Percentiles rank a stretch among this genome's conserved stretches.
These are phyloP conservation scores for Pulicaria dysenterica DNA, from an alignment of 129 eudicot species.

Conservation along the genomic window DNA sequence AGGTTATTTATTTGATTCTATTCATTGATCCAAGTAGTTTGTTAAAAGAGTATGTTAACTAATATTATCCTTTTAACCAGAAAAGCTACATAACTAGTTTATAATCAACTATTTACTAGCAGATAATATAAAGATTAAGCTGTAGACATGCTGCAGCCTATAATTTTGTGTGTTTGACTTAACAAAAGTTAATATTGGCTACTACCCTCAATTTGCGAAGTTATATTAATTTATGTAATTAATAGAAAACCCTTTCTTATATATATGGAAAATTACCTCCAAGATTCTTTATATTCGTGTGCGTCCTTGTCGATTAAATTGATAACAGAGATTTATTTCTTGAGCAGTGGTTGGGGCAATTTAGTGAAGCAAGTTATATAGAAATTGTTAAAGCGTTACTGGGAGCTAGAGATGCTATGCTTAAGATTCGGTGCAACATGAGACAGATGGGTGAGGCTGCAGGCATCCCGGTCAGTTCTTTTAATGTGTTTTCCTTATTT, in stretches of 20 bases:
- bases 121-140: neutral
- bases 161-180: neutral
- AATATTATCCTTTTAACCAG: neutral
- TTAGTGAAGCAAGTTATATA: constrained; percentile 52
- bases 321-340: constrained; percentile 6
- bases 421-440: constrained; percentile 69
- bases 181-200: neutral
- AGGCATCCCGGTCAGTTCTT: constrained; percentile 75
- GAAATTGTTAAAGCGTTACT: constrained; percentile 63
- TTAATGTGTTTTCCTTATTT: neutral
- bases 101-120: neutral
- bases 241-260: neutral
- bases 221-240: neutral
- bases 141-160: neutral
- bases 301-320: constrained; percentile 3
- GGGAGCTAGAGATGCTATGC: constrained; percentile 85
- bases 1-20: constrained; percentile 45
- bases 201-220: neutral
- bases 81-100: neutral
- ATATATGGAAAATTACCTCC: neutral
- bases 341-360: constrained; percentile 71
- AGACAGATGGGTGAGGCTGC: constrained; percentile 93
- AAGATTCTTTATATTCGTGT: neutral
- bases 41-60: constrained; percentile 2
- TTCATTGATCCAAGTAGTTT: neutral